Percentiles rank a stretch among this genome's conserved stretches.
These are phyloP conservation scores for Circinella minor DNA, from an alignment of 371 early-diverging fungal genomes.

Conservation along the genomic window DNA sequence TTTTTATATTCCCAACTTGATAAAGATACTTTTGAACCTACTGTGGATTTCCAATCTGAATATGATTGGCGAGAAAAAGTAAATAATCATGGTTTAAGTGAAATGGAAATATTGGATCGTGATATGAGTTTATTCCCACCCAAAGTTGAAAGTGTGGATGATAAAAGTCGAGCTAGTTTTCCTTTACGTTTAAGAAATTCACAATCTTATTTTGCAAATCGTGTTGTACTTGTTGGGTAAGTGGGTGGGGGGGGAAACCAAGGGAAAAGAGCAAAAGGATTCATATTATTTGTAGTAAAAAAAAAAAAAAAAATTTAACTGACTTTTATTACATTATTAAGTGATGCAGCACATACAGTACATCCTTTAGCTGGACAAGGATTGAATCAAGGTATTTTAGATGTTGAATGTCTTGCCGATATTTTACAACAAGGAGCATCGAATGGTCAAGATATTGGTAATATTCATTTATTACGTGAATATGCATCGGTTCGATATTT, in stretches of 20 bases:
- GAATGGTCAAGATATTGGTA: conserved; percentile 84
- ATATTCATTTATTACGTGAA: conserved; percentile 63
- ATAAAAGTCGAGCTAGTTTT: conserved; percentile 79
- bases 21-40: conserved; percentile 35
- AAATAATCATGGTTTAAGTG: conserved; percentile 35
- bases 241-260: too few species aligned
- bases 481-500: conserved; percentile 83
- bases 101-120: conserved; percentile 23
- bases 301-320: too few species aligned
- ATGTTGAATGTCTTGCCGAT: conserved; percentile 74
- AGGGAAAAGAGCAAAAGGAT: too few species aligned
- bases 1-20: conserved; percentile 69
- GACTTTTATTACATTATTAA: conserved; percentile 18
- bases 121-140: conserved; percentile 60
- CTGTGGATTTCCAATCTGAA: conserved; percentile 61
- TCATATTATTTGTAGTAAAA: too few species aligned
- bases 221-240: conserved; percentile 91
- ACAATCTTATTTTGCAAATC: conserved; percentile 70
- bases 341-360: conserved; percentile 96
- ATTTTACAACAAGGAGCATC: conserved; percentile 65
- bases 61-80: conserved; percentile 69
- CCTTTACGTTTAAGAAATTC: conserved; percentile 86
- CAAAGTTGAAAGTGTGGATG: conserved; percentile 63
- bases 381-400: conserved; percentile 90
- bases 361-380: conserved; percentile 98